These are phyloP conservation scores for Tillandsia fasciculata DNA, from an alignment of 176 grass and related monocot genomes.

Conservation along the genomic window DNA sequence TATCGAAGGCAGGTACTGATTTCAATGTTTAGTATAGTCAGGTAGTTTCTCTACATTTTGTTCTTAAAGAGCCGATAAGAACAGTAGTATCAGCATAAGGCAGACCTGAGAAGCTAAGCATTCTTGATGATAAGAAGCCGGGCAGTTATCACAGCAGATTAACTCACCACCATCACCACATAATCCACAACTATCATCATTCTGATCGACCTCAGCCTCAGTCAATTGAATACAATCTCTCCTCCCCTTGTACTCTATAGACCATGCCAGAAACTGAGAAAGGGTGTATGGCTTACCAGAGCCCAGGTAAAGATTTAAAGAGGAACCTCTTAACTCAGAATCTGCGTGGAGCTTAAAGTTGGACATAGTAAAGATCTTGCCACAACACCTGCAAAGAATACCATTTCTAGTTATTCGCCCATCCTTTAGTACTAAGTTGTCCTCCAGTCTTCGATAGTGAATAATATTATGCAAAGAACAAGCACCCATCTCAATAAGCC, in stretches of 20 bases:
- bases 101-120: conserved; percentile 78
- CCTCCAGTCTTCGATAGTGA: conserved; percentile 45
- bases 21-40: no score
- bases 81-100: not conserved
- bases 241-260: conserved; percentile 53
- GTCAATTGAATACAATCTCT: conserved; percentile 41
- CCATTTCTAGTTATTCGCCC: conserved; percentile 55
- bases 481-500: conserved; percentile 62
- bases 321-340: conserved; percentile 26
- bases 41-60: no score
- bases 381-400: conserved; percentile 65
- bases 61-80: not conserved
- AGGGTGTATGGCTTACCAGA: conserved; percentile 66
- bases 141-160: conserved; percentile 93
- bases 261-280: conserved; percentile 82
- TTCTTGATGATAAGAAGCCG: conserved; percentile 60
- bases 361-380: conserved; percentile 44
- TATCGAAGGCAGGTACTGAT: no score
- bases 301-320: conserved; percentile 73
- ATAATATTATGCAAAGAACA: conserved; percentile 36
- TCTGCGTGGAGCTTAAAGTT: conserved; percentile 61
- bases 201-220: conserved; percentile 43
- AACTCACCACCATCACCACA: conserved; percentile 87
- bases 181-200: conserved; percentile 63
- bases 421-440: conserved; percentile 46